phyloP scores from a whole-genome alignment of 1,139 yeast genomes.

The Zygosaccharomyces pseudobailii region DNA sequence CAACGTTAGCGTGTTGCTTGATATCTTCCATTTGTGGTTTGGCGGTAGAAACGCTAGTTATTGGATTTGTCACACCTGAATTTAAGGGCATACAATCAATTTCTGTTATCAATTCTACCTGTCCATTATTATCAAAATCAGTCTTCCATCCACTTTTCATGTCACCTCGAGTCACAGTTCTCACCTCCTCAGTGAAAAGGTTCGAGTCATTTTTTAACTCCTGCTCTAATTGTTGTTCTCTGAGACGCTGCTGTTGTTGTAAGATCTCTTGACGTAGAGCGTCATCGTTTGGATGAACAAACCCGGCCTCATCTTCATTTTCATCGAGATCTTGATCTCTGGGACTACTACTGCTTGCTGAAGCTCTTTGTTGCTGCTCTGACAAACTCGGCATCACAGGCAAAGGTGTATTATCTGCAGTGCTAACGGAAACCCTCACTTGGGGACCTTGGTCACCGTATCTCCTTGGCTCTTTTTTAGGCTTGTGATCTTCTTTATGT shows the following conservation, averaged over 20 bases:
- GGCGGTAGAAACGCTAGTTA: constrained; percentile 34
- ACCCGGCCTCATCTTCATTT: constrained; percentile 21
- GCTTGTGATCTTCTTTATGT: constrained; percentile 29
- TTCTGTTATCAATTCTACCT: constrained; percentile 70
- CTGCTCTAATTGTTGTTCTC: constrained; percentile 31
- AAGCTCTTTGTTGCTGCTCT: constrained; percentile 3
- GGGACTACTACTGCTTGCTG: constrained; percentile 3
- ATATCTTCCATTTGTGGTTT: constrained; percentile 23
- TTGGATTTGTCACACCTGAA: constrained; percentile 48
- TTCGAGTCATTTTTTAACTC: constrained; percentile 37
- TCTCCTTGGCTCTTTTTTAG: constrained; percentile 32
- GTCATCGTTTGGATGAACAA: constrained; percentile 39
- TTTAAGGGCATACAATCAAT: constrained; percentile 53
- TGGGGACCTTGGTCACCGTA: constrained; percentile 40
- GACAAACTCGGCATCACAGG: constrained; percentile 10
- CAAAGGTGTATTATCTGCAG: constrained; percentile 23
- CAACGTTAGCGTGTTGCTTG: constrained; percentile 47
- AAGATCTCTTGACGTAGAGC: constrained; percentile 36
- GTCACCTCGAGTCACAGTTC: constrained; percentile 74
- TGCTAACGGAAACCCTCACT: constrained; percentile 30
- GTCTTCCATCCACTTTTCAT: constrained; percentile 91
- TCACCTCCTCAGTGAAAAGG: constrained; percentile 62
- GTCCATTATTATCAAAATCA: constrained; percentile 72
- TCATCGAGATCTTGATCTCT: constrained; percentile 19
- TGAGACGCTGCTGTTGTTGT: constrained; percentile 33